Base-by-base conservation (phyloP, 495 filamentous ascomycete species). In the Neurospora sp. region DNA sequence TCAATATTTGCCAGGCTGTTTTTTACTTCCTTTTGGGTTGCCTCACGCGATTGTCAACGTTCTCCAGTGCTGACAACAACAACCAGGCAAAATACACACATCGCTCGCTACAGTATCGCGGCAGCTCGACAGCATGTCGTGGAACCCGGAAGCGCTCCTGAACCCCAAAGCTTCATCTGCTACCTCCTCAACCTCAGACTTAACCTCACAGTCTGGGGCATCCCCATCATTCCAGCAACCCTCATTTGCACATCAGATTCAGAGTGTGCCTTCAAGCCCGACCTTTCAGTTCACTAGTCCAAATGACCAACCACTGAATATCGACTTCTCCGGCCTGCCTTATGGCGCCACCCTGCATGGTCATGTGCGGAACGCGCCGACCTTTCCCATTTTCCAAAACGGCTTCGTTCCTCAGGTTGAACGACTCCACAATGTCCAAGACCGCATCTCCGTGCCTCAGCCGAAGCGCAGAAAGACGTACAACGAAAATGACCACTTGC, bases 381-480 rank as follows among this genome's bases (percentile, higher is more conserved):
- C 70, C 37, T 74, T 72, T 70, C 76, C 73, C 69, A 75, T 77
- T 35, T 77, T 75, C 54, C 69, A 74, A 38, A 79, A 76, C 73
- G 85, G 85, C 40, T 84, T 87, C 73, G 80, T 79, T 23, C 71
- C 78, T 27, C 83, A 86, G 78, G 84, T 96, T 73, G 93, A 95
- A 78, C 84, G 87, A 39, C 81, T 94, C 76, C 91, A 95, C 77
- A 90, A 89, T 71, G 90, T 95, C 20, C 86, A 90, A 72, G 83
- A 89, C 16, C 90, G 94, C 3, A 82, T 82, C 38, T 84, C 85
- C 39, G 83, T 85, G 11, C 89, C 91, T 0, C 84, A 87, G 72
- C 72, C 78, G 14, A 96, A 94, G 80, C 89, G 88, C 69, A 80
- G 90, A 48, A 94, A 90, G 78, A 82, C 85, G 23, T 84, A 86